Base-by-base conservation (phyloP, 192 early-diverging fungal genomes). In the Bifiguratus adelaidae region DNA sequence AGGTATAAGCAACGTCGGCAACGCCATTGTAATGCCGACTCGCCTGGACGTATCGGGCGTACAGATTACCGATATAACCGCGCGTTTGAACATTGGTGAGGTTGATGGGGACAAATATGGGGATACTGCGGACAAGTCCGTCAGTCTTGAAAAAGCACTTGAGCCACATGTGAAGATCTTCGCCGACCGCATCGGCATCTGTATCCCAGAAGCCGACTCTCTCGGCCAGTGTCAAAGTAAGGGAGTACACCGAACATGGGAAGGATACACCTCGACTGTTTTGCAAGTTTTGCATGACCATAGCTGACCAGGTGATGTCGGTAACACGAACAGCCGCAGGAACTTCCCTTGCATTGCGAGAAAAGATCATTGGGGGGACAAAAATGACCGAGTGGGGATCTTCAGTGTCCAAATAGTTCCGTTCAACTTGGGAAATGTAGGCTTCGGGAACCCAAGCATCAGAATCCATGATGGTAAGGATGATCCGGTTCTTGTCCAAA, bases 111-210 rank as follows among this genome's bases (percentile, higher is more conserved):
- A 74, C 77, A 50, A 62, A 81, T 47, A 82, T 77, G 11, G 71
- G 55, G 40, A 70, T 66, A 40, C 71, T 65, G 47, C 76, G 73
- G 7, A 75, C 68, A 9, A 58, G 37, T 16, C 80, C 80, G 20
- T 60, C 43, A 34, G 80, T 81, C 42, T 64, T 57, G 46, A 81
- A 81, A 56, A 80, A 80, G 55, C 75, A 78, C 62, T 81, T 80
- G 25, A 82, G 60, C 64, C 76, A 80, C 77, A 82, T 83, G 60
- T 82, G 80, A 60, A 82, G 58, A 65, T 82, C 80, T 58, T 82
- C 80, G 9, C 78, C 80, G 43, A 81, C 72, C 19, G 76, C 78
- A 55, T 82, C 78, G 25, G 71, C 63, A 20, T 72, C 68, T 36
- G 74, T 59, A 52, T 82, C 81, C 81, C 81, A 83, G 51, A 74